Evolutionary conservation across 371 early-diverging fungal genomes (phyloP), one percentile per base, ranked within the genome.

Genomic region (Actinomortierella wolfii): DNA sequence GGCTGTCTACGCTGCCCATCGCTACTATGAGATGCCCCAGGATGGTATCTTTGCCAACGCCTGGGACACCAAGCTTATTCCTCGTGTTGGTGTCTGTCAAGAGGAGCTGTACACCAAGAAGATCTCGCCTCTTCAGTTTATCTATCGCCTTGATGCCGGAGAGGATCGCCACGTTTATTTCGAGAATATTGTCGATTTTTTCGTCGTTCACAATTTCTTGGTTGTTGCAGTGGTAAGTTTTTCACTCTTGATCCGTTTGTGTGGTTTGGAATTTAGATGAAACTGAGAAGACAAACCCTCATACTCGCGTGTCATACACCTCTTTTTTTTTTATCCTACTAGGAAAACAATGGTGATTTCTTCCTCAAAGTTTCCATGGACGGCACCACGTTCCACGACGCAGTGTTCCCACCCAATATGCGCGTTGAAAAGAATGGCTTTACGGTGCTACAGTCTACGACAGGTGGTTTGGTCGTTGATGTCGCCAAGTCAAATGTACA

Each of bases 1-100:
- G 63, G 97, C 97, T 77, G 82, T 89, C 39, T 97, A 94, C 84
- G 92, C 91, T 21, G 89, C 88, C 52, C 75, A 79, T 23, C 69
- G 84, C 46, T 91, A 90, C 51, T 50, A 53, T 28, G 68, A 79
- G 18, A 81, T 89, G 50, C 78, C 83, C 20, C 83, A 87, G 23
- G 83, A 88, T 42, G 81, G 88, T 2, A 77, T 97, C 18, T 89
- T 89, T 56, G 93, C 94, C 58, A 80, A 87, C 23, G 75, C 80
- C 4, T 90, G 85, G 76, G 83, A 85, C 28, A 79, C 81, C 28
- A 86, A 87, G 79, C 29, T 65, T 62, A 66, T 62, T 1, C 44
- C 5, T 13, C 28, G 51, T n/a, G 45, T 40, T 0, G 34, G 51
- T n/a, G 50, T 40, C 1, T 85, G 89, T 42, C 65, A 68, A n/a